Percentiles rank a stretch among this genome's conserved stretches.
These are phyloP conservation scores for Neurospora tetraspora DNA, from an alignment of 495 filamentous ascomycete genomes.

Conservation along the genomic window DNA sequence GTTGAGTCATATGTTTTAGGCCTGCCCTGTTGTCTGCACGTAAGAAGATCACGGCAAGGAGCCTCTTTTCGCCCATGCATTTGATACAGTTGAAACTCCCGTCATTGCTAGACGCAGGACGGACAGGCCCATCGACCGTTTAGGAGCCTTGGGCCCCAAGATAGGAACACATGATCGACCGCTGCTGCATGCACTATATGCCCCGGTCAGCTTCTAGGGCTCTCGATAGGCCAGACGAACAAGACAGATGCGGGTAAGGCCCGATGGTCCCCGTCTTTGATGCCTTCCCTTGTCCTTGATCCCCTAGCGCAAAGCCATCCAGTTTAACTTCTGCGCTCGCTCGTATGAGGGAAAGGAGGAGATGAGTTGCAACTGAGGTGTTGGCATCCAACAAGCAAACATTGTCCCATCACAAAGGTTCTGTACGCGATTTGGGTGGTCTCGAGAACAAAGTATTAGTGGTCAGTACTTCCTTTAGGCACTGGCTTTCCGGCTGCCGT, in stretches of 20 bases:
- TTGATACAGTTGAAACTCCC: not conserved
- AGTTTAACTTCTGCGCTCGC: not conserved
- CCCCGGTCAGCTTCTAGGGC: not conserved
- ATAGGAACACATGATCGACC: conserved; percentile 21
- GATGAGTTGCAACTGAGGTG: not conserved
- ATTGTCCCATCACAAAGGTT: not conserved
- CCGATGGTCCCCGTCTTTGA: not conserved
- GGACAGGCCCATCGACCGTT: not conserved
- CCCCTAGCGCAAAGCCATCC: not conserved
- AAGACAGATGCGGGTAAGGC: not conserved
- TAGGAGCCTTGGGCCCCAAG: not conserved
- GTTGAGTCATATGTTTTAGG: not conserved
- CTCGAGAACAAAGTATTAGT: not conserved
- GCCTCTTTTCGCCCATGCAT: not conserved
- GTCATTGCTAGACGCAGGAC: not conserved
- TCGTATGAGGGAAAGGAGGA: not conserved
- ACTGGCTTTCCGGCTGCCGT: not conserved
- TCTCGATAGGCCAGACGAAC: not conserved
- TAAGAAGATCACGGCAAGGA: not conserved
- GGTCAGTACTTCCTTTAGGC: not conserved
- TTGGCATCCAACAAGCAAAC: not conserved
- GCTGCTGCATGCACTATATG: conserved; percentile 15
- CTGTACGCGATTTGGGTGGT: not conserved
- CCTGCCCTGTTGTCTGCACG: not conserved
- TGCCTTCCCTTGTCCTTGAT: not conserved